These are phyloP conservation scores for Pseudocercospora musae DNA, from an alignment of 2,329 filamentous ascomycete genomes.

Conservation along the genomic window DNA sequence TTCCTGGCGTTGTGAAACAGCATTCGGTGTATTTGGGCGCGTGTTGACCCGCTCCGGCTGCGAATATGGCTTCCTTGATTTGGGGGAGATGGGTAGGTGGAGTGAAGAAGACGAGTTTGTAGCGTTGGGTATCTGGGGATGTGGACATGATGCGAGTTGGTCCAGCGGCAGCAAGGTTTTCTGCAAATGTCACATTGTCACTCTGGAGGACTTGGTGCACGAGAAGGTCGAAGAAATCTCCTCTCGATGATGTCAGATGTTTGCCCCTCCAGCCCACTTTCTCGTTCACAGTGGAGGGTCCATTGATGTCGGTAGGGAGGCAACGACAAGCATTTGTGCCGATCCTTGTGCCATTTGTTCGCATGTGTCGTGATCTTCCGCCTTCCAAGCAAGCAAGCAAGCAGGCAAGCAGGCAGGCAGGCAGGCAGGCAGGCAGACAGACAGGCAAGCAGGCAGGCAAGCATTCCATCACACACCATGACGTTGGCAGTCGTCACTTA, in stretches of 20 bases:
- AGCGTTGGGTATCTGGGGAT: slow-evolving; percentile 22
- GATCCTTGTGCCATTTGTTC: not conserved
- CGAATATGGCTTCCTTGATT: slow-evolving; percentile 46
- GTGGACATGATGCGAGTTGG: not conserved
- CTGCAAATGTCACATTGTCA: no score
- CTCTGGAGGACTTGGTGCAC: no score
- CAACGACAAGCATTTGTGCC: not conserved
- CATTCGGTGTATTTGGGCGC: slow-evolving; percentile 41
- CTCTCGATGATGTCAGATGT: not conserved
- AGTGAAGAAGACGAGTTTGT: slow-evolving; percentile 47
- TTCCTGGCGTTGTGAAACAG: slow-evolving; percentile 48
- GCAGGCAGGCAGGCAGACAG: not conserved
- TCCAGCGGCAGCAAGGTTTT: no score
- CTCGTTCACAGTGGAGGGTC: not conserved
- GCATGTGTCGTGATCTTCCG: not conserved
- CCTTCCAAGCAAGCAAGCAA: not conserved
- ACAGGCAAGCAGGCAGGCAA: not conserved
- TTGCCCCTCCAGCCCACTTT: slow-evolving; percentile 4
- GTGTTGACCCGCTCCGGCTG: slow-evolving; percentile 44
- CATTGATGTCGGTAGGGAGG: not conserved
- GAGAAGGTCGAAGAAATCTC: not conserved
- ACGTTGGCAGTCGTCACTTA: not conserved
- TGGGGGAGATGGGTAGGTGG: slow-evolving; percentile 38
- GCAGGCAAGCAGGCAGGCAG: not conserved
- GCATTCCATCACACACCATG: not conserved